Evolutionary conservation across 352 stramenopile genomes (phyloP), one percentile per base, ranked within the genome.

Genomic region (Peronosclerospora sorghi): DNA sequence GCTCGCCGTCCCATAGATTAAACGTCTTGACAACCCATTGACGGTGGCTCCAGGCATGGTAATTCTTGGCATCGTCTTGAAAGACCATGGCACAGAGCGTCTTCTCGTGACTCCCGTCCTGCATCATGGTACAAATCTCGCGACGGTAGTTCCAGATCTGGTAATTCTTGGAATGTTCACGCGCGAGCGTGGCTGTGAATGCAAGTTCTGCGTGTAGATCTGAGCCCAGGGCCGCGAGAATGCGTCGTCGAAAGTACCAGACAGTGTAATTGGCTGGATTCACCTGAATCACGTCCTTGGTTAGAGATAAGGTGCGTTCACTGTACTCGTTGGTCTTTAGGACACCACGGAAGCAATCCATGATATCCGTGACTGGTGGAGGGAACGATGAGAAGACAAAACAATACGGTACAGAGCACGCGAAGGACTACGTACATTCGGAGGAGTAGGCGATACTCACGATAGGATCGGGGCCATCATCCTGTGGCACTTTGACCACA

Each of bases 191-290:
- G 50, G 88, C 79, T 43, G 62, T 77, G 58, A 77, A 90, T 18
- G 59, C 61, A 35, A 94, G 69, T 52, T 88, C 73, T 23, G 69
- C 59, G 29, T 59, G 64, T 10, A 92, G 60, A 40, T 88, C 62
- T 10, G 71, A 48, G 44, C 52, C 58, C 24, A 98, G 64, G 23
- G 76, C 70, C 41, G 85, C 73, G 36, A 99, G 66, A 48, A 82
- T 94, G 45, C 78, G 53, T n/a, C 95, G 73, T 9, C 95, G 85
- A 71, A 94, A 97, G 45, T 76, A 76, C 96, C 96, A 99, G 30
- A 95, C 93, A n/a, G 95, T 99, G 68, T 99, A 99, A 75, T 98
- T 98, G 20, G 95, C 94, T 2, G 95, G 74, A 65, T 98, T 99
- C 26, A 78, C 75, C 52, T 97, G 68, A 27, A 98, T 85, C 54